Evolutionary conservation across 1,284 basidiomycete genomes (phyloP), one percentile per base, ranked within the genome.

Genomic region (Melampsora larici-populina): DNA sequence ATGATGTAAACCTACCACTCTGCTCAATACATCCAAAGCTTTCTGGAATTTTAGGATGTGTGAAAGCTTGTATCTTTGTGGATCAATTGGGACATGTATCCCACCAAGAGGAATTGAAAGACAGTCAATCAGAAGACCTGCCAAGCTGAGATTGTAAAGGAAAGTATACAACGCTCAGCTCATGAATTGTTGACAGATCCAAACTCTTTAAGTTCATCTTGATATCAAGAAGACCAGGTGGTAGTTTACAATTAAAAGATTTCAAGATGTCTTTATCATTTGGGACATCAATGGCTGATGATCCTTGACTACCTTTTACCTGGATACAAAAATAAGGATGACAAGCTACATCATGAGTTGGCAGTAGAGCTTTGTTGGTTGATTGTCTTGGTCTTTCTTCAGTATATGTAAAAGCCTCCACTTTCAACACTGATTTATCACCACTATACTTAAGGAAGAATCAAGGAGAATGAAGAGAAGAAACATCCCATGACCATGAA

Each of bases 1-100:
- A 31, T 11, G 36, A 40, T 17, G n/a, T 18, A 40, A 36, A n/a
- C 64, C 31, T 15, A 77, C 74, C 5, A 67, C 65, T 40, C 70
- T 77, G 36, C 66, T 77, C 48, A 55, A 68, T 17, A 77, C 66
- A n/a, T 77, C 74, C 66, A 77, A 48, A 26, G 74, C 74, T 58
- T 77, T 77, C 49, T 60, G 65, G 36, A 77, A 62, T 40, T 77
- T 77, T 1, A 77, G 60, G 8, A 77, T 69, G 48, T 77, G 65
- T 7, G 65, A 70, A 13, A 77, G 49, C 31, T 77, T 77, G 33
- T 77, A 77, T 17, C 74, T 77, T 60, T 13, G 29, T 43, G 40
- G 5, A 43, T 9, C 5, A 13, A 43, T 43, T 43, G 40, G 48
- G 17, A 51, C 26, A 43, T 5, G 9, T 26, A 5, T n/a, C 1